Evolutionary conservation across 345 rosid genomes (phyloP).

Genomic region (Eucalyptus curtisii): DNA sequence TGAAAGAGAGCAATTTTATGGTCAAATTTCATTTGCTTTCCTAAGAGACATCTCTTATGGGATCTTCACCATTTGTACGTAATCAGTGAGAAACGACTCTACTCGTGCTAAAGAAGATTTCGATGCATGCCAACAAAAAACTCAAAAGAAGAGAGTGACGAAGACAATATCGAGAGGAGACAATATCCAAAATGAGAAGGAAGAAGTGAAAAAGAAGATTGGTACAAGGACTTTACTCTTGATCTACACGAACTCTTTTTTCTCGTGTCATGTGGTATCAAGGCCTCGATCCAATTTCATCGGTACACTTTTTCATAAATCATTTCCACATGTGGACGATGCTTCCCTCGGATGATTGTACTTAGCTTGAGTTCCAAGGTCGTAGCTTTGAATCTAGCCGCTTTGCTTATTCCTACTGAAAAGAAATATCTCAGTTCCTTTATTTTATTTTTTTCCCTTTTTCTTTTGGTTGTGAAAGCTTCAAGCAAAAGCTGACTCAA

Average conservation of each 20-base stretch:
- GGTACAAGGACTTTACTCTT: not conserved
- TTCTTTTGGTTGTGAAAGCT: not conserved
- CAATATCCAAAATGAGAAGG: not conserved
- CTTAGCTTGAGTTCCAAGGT: not conserved
- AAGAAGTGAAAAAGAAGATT: not conserved
- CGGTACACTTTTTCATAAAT: not conserved
- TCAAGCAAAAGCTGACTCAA: conserved; percentile 9
- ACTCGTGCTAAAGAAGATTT: not conserved
- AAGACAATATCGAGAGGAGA: not conserved
- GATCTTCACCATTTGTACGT: not conserved
- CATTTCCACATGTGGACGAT: not conserved
- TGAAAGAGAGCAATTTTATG: not conserved
- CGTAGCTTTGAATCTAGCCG: not conserved
- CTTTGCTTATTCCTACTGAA: not conserved
- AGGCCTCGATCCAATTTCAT: not conserved
- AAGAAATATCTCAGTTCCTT: not conserved
- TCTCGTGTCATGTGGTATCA: not conserved
- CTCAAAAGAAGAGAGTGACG: not conserved
- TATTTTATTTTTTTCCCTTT: not conserved
- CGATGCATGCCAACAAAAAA: too few species aligned
- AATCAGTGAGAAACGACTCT: not conserved
- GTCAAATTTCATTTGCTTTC: not conserved
- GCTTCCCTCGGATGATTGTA: not conserved
- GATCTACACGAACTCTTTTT: not conserved
- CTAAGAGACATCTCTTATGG: not conserved